These are phyloP conservation scores for Hymenoscyphus albidus DNA, from an alignment of 2,329 filamentous ascomycete genomes.

Conservation along the genomic window DNA sequence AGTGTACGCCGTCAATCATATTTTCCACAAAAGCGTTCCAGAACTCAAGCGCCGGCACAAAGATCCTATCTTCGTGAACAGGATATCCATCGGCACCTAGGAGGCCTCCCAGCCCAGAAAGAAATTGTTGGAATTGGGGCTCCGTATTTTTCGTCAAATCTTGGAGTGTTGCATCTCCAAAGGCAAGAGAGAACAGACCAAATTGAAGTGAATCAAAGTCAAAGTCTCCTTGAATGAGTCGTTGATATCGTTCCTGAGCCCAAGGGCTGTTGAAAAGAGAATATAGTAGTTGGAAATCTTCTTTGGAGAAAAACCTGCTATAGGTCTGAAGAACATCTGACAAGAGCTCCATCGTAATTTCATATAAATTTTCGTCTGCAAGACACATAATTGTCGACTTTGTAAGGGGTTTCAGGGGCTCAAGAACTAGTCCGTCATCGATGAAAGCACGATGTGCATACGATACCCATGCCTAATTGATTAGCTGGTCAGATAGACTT, in stretches of 20 bases:
- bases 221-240: slow-evolving; percentile 55
- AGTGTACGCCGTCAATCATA: slow-evolving; percentile 55
- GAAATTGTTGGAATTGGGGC: slow-evolving; percentile 45
- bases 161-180: slow-evolving; percentile 62
- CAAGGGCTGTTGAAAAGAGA: slow-evolving; percentile 58
- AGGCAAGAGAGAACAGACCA: slow-evolving; percentile 63
- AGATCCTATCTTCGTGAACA: slow-evolving; percentile 70
- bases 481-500: slow-evolving; percentile 12
- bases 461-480: slow-evolving; percentile 62
- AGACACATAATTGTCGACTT: slow-evolving; percentile 59
- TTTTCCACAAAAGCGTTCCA: slow-evolving; percentile 75
- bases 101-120: slow-evolving; percentile 60
- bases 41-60: slow-evolving; percentile 70
- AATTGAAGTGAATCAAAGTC: slow-evolving; percentile 64
- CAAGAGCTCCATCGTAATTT: slow-evolving; percentile 59
- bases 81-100: slow-evolving; percentile 63
- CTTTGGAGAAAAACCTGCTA: slow-evolving; percentile 55
- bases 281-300: slow-evolving; percentile 55
- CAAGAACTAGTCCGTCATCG: slow-evolving; percentile 53
- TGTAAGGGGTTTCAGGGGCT: slow-evolving; percentile 57
- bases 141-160: slow-evolving; percentile 53
- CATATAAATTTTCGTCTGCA: slow-evolving; percentile 53
- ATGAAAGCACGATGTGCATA: slow-evolving; percentile 65
- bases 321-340: slow-evolving; percentile 63
- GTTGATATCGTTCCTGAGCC: slow-evolving; percentile 53